Percentiles rank a stretch among this genome's conserved stretches.
phyloP scores from a whole-genome alignment of 2,329 filamentous ascomycete species.

The Phialophora tarda region DNA sequence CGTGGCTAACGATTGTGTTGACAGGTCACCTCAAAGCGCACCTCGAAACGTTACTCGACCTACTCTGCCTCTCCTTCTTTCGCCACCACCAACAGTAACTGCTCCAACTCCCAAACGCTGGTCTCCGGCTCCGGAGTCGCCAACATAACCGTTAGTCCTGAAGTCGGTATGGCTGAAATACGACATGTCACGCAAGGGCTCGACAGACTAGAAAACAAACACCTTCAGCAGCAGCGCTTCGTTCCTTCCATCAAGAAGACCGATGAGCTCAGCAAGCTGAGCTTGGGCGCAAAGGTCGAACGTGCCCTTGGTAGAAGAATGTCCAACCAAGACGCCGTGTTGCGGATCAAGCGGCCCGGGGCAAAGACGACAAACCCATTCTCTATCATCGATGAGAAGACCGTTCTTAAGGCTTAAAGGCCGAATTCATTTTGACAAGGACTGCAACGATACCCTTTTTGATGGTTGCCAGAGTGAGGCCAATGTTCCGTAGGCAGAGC shows the following conservation, averaged over 20 bases:
- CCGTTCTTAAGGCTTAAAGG: neutral
- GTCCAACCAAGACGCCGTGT: conserved; percentile 77
- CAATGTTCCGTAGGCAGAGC: neutral
- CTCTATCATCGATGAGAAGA: conserved; percentile 30
- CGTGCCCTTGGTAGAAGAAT: conserved; percentile 84
- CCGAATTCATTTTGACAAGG: neutral
- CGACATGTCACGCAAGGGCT: conserved; percentile 79
- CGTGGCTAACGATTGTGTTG: conserved; percentile 20
- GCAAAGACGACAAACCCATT: conserved; percentile 25
- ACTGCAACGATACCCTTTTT: neutral
- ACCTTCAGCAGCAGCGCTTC: conserved; percentile 80
- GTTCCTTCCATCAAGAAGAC: conserved; percentile 78
- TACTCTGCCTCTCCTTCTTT: conserved; percentile 56
- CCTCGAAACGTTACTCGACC: conserved; percentile 60
- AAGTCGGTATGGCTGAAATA: conserved; percentile 64
- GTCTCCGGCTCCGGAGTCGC: conserved; percentile 15
- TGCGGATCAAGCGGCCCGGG: conserved; percentile 31
- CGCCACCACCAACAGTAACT: conserved; percentile 53
- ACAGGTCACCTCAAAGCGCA: conserved; percentile 51
- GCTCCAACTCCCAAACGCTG: conserved; percentile 33
- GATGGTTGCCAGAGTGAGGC: conserved; percentile 46
- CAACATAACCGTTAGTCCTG: conserved; percentile 33
- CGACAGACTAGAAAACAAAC: conserved; percentile 88
- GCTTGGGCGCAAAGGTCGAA: conserved; percentile 87
- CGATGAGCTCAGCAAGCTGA: conserved; percentile 81